A percentile compares a stretch with the other conserved stretches of the same genome.
These are phyloP conservation scores for Calonectria pseudoreteaudii DNA, from an alignment of 2,329 filamentous ascomycete species.

Conservation along the genomic window DNA sequence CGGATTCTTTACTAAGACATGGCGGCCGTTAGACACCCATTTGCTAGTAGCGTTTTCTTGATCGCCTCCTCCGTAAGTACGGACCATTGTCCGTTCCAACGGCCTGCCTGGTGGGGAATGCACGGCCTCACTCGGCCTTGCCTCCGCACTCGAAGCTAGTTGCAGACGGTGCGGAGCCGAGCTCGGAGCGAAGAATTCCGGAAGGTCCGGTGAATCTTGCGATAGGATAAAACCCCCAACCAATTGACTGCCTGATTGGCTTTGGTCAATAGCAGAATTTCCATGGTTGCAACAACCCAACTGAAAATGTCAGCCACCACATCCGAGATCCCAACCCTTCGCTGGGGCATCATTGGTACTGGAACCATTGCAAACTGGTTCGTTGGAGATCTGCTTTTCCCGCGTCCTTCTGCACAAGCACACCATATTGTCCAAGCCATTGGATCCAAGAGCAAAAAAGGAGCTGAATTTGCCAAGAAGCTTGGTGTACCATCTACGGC, in stretches of 20 bases:
- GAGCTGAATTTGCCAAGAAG: not conserved
- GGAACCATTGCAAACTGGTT: slow-evolving; percentile 41
- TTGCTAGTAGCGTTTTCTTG: not conserved
- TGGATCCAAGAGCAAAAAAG: not conserved
- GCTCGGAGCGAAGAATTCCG: not conserved
- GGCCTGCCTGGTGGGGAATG: no score
- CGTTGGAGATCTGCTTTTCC: slow-evolving; percentile 52
- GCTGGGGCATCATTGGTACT: slow-evolving; percentile 25
- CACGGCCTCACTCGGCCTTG: not conserved
- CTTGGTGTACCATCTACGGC: slow-evolving; percentile 48
- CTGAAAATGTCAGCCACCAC: not conserved
- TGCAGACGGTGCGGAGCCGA: not conserved
- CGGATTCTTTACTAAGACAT: not conserved
- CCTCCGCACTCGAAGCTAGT: not conserved
- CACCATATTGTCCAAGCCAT: slow-evolving; percentile 2
- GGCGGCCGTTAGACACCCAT: not conserved
- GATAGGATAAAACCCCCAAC: not conserved
- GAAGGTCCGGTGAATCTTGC: not conserved
- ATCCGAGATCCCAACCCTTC: not conserved
- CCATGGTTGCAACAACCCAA: not conserved
- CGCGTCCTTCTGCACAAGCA: slow-evolving; percentile 47
- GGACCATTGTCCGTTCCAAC: not conserved
- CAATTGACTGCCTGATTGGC: not conserved
- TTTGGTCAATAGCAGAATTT: not conserved
- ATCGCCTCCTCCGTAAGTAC: not conserved